Base-by-base conservation (phyloP, 257 asterid species). In the Mitragyna speciosa region DNA sequence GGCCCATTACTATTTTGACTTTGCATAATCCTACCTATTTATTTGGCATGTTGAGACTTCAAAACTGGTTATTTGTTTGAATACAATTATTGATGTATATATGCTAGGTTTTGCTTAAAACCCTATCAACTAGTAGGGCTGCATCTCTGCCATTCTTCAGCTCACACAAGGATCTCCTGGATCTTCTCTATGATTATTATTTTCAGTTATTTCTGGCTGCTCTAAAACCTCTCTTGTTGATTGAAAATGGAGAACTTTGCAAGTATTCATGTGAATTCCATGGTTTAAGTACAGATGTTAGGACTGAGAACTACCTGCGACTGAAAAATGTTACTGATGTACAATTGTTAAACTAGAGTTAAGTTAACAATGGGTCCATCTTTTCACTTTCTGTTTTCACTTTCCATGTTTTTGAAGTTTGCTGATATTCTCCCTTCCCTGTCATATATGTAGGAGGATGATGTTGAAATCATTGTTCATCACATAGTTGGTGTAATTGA, bases 381-480 rank as follows among this genome's bases (percentile, higher is more conserved):
- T 75, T 31, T 58, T 12, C 14, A 33, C 39, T 17, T 26, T 14
- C 36, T 52, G 31, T 6, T 45, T 36, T 36, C 41, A 1, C 41
- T 4, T 36, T 4, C 41, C 33, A 17, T 31, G 1, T 30, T 76
- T 41, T 31, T 6, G 31, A 61, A 48, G 80, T 76, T 84, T 63
- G 58, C 75, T 49, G 12, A 75, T 31, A 28, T 20, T 49, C 43
- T 69, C 47, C 41, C 56, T 81, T 76, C 69, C 58, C 79, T 77
- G 3, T 64, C 63, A 39, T 16, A 45, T 78, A 45, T 85, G 84
- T 85, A 91, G 98, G 97, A 89, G 84, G 98, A 92, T 85, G 94
- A 91, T 86, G 92, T 89, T 12, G 93, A 91, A 39, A 78, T 94
- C 68, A 84, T 94, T 70, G 88, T 91, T 85, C 94, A 94, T 83